Evolutionary conservation across 2,329 filamentous ascomycete genomes (phyloP).

Genomic region (Plectosphaerella sp.): DNA sequence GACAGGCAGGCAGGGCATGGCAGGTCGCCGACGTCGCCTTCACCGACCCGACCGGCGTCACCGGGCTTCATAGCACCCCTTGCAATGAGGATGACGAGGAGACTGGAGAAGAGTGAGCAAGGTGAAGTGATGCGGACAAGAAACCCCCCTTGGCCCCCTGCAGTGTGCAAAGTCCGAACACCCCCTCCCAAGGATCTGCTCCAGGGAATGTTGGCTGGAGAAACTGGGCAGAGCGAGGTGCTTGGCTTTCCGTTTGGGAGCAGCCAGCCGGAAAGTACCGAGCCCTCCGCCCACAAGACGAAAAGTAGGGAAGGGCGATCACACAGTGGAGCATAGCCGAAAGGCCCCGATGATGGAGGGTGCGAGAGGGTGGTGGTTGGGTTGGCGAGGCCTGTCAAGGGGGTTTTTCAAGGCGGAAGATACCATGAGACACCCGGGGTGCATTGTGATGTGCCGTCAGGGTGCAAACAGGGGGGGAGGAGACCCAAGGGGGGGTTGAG

Average conservation of each 20-base stretch:
- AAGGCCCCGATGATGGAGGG: not conserved
- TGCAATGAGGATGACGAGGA: not conserved
- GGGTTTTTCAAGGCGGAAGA: not conserved
- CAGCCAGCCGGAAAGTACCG: not conserved
- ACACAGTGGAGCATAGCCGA: not conserved
- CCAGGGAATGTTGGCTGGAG: not conserved
- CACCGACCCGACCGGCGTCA: too few species aligned
- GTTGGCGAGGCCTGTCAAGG: not conserved
- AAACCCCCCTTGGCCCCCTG: too few species aligned
- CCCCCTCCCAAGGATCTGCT: not conserved
- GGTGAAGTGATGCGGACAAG: too few species aligned
- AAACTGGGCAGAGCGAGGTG: not conserved
- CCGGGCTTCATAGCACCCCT: too few species aligned
- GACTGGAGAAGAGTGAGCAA: not conserved
- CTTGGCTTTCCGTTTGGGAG: not conserved
- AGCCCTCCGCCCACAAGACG: not conserved
- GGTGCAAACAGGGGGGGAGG: too few species aligned
- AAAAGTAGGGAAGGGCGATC: not conserved
- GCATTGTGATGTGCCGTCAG: too few species aligned
- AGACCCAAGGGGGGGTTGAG: too few species aligned
- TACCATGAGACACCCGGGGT: not conserved
- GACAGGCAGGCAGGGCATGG: too few species aligned
- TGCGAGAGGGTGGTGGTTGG: not conserved
- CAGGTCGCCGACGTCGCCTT: too few species aligned
- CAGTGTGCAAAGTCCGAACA: too few species aligned